A percentile compares a stretch with the other conserved stretches of the same genome.
These are phyloP conservation scores for Achlya hypogyna DNA, from an alignment of 352 stramenopile genomes.

Conservation along the genomic window DNA sequence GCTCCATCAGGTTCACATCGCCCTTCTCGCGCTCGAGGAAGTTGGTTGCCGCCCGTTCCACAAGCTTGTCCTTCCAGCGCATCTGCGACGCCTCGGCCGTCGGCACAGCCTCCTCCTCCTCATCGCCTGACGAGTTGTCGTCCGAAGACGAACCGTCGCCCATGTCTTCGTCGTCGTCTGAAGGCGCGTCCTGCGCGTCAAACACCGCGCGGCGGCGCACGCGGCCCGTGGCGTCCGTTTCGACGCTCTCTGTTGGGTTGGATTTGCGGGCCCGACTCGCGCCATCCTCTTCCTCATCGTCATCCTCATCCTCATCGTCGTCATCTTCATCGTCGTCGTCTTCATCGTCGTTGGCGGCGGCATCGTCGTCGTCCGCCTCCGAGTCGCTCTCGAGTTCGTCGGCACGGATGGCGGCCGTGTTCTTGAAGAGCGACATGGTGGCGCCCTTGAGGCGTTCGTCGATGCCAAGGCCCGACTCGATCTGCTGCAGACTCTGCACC, in stretches of 20 bases:
- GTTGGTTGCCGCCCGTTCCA: slow-evolving; percentile 69
- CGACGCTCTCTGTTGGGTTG: slow-evolving; percentile 48
- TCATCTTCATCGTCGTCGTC: slow-evolving; percentile 43
- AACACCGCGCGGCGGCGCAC: slow-evolving; percentile 75
- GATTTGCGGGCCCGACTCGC: slow-evolving; percentile 35
- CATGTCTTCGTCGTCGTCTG: slow-evolving; percentile 35
- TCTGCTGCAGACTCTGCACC: slow-evolving; percentile 91
- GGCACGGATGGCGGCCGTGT: slow-evolving; percentile 69
- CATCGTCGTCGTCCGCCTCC: slow-evolving; percentile 48
- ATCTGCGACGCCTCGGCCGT: slow-evolving; percentile 56
- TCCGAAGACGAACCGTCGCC: neutral
- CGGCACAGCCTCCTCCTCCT: slow-evolving; percentile 25
- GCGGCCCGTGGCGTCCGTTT: slow-evolving; percentile 55
- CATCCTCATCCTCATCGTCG: slow-evolving; percentile 37
- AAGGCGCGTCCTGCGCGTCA: slow-evolving; percentile 44
- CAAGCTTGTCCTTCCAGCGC: slow-evolving; percentile 82
- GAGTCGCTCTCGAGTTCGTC: slow-evolving; percentile 60
- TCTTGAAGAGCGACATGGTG: slow-evolving; percentile 94
- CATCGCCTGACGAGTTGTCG: slow-evolving; percentile 21
- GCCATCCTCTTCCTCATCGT: slow-evolving; percentile 41
- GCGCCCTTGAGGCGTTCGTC: slow-evolving; percentile 92
- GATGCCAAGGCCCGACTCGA: slow-evolving; percentile 63
- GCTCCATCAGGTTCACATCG: slow-evolving; percentile 85
- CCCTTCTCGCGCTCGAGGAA: slow-evolving; percentile 76
- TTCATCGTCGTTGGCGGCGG: slow-evolving; percentile 35